Conservation (phyloP, 345 rosid species). For the Jatropha curcas region DNA sequence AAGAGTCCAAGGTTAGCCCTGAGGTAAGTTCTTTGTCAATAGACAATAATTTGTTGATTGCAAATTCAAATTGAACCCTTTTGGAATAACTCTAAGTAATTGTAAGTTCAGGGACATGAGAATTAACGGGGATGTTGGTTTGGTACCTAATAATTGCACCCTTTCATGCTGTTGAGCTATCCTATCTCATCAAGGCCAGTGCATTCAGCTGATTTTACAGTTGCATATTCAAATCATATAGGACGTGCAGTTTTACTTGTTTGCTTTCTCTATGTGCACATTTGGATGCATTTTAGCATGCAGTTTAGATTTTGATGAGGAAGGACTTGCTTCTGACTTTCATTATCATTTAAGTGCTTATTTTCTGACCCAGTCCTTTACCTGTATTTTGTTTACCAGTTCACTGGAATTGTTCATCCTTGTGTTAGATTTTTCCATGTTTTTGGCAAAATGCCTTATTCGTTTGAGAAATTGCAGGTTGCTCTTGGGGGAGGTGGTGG, state of each 20-base stretch:
- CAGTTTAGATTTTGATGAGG: background rate
- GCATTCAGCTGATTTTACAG: background rate
- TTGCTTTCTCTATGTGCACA: too few species aligned
- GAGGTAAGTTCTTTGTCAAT: slow-evolving; percentile 47
- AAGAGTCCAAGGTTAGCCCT: slow-evolving; percentile 58
- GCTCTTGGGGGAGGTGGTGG: slow-evolving; percentile 93
- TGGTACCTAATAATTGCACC: background rate
- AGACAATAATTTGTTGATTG: background rate
- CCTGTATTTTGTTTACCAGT: background rate
- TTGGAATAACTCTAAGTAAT: background rate
- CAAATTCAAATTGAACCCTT: background rate
- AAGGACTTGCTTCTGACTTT: background rate
- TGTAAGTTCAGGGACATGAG: background rate
- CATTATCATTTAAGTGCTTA: background rate
- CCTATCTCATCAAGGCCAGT: background rate
- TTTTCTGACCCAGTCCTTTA: background rate
- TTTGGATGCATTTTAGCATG: background rate
- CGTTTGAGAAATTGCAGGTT: slow-evolving; percentile 51
- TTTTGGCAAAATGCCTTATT: slow-evolving; percentile 18
- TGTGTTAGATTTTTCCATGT: background rate
- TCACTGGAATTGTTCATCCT: background rate
- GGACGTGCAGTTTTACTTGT: too few species aligned
- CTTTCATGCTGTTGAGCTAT: background rate
- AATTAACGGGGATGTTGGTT: background rate
- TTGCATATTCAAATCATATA: background rate